These are phyloP conservation scores for Gymnopus androsaceus DNA, from an alignment of 1,284 basidiomycete species.

Conservation along the genomic window DNA sequence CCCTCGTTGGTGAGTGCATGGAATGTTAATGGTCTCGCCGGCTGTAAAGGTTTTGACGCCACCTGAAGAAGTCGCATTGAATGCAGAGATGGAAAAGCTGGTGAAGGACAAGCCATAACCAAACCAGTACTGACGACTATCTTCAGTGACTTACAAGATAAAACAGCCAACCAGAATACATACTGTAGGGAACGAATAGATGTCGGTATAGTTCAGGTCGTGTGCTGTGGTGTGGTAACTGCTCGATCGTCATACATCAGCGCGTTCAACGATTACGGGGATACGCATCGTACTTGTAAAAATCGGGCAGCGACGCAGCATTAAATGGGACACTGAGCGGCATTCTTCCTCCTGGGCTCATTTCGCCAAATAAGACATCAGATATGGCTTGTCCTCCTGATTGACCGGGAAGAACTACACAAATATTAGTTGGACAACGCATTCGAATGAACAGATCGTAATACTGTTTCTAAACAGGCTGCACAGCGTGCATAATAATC, in stretches of 20 bases:
- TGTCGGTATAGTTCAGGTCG: slow-evolving; percentile 28
- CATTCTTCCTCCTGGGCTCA: slow-evolving; percentile 31
- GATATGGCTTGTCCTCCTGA: slow-evolving; percentile 31
- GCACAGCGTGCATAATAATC: slow-evolving; percentile 27
- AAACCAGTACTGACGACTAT: slow-evolving; percentile 25
- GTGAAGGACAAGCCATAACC: slow-evolving; percentile 33
- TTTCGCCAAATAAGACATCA: slow-evolving; percentile 29
- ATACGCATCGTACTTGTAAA: slow-evolving; percentile 29
- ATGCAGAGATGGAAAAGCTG: slow-evolving; percentile 24
- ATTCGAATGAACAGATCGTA: not conserved
- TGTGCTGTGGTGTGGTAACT: slow-evolving; percentile 30
- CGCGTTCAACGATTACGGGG: not conserved
- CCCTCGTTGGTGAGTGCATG: slow-evolving; percentile 29
- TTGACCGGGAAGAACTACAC: slow-evolving; percentile 34
- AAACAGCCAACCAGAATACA: not conserved
- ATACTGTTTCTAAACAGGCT: slow-evolving; percentile 28
- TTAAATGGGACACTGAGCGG: slow-evolving; percentile 30
- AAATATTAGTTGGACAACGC: too few relatives aligned
- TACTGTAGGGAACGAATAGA: slow-evolving; percentile 24
- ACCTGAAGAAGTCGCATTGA: slow-evolving; percentile 26
- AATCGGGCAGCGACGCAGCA: slow-evolving; percentile 26
- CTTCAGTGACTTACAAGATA: not conserved
- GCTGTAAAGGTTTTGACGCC: slow-evolving; percentile 24
- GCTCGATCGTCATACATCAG: not conserved
- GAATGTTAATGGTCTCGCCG: slow-evolving; percentile 30